These are phyloP conservation scores for Saccharomycopsis sp. DNA, from an alignment of 805 yeast genomes.

Conservation along the genomic window DNA sequence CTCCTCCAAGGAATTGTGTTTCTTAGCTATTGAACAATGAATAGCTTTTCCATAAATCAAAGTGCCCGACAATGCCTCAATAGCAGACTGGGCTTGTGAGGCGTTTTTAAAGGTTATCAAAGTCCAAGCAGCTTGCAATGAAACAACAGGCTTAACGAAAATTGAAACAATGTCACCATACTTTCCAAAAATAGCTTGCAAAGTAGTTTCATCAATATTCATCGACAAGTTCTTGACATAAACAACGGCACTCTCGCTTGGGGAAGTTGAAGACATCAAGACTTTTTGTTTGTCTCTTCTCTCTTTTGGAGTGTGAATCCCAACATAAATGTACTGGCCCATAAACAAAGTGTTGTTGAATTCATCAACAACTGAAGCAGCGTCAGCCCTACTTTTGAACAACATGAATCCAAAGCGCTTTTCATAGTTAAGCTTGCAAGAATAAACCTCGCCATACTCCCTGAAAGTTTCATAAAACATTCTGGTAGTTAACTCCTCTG, in stretches of 20 bases:
- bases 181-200: slow-evolving; percentile 25
- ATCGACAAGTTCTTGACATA: slow-evolving; percentile 30
- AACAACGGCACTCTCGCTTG: slow-evolving; percentile 22
- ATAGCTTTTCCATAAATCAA: slow-evolving; percentile 25
- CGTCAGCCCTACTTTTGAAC: slow-evolving; percentile 29
- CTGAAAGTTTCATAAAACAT: slow-evolving; percentile 43
- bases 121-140: slow-evolving; percentile 28
- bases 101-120: slow-evolving; percentile 35
- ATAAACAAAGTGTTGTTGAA: slow-evolving; percentile 26
- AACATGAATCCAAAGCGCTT: slow-evolving; percentile 35
- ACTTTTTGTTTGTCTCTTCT: slow-evolving; percentile 12
- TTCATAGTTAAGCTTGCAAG: slow-evolving; percentile 32
- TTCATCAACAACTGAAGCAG: slow-evolving; percentile 28
- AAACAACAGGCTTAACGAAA: slow-evolving; percentile 25
- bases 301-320: slow-evolving; percentile 31
- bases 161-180: slow-evolving; percentile 30
- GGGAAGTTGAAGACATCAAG: background rate
- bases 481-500: slow-evolving; percentile 32
- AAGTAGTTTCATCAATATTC: slow-evolving; percentile 25
- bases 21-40: slow-evolving; percentile 27
- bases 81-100: slow-evolving; percentile 30
- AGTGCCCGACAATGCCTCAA: slow-evolving; percentile 27
- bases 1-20: slow-evolving; percentile 4
- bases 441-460: slow-evolving; percentile 36
- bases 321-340: slow-evolving; percentile 30